Base-by-base conservation (phyloP, 805 yeast species). In the Debaryomyces maramus region DNA sequence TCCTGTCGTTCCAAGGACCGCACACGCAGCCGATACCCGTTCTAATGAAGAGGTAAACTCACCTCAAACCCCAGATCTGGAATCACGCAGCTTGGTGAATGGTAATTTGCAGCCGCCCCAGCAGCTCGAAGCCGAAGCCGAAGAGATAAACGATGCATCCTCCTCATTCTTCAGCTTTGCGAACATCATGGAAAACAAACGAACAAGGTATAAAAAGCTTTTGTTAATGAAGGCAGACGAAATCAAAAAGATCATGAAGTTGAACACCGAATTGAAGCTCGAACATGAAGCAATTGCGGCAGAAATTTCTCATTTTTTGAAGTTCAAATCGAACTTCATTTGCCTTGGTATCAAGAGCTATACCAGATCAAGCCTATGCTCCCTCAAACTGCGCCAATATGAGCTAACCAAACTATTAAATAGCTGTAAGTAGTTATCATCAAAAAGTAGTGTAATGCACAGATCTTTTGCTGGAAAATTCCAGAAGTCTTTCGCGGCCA, bases 261-360 rank as follows among this genome's bases (percentile, higher is more conserved):
- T 82, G 32, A 77, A 73, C 44, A 44, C 53, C 14, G 78, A 72
- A 3, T 70, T 85, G 17, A 77, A 72, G 39, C 44, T 48, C 17
- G 72, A 64, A n/a, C 86, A 85, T 56, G 91, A 85, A 50, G 49
- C 58, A 1, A 47, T 83, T 3, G 89, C 90, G 0, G 73, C 78
- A 36, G 85, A 81, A 54, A 63, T 83, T 14, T 81, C 81, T 37
- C 77, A 73, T 36, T 82, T 77, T 44, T 60, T 83, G 47, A 68
- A 65, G 38, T 80, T 74, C 58, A 76, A 77, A 49, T 57, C 73
- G 3, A 56, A 58, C 1, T 68, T 76, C 42, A 43, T 76, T 29
- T 49, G 51, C 28, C 58, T 66, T 35, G 62, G 66, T 2, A 50
- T 79, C 26, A 64, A 58, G 38, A 60, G 58, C 23, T 68, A 57